These are phyloP conservation scores for Colletotrichum paranaense DNA, from an alignment of 2,329 filamentous ascomycete genomes.

Conservation along the genomic window DNA sequence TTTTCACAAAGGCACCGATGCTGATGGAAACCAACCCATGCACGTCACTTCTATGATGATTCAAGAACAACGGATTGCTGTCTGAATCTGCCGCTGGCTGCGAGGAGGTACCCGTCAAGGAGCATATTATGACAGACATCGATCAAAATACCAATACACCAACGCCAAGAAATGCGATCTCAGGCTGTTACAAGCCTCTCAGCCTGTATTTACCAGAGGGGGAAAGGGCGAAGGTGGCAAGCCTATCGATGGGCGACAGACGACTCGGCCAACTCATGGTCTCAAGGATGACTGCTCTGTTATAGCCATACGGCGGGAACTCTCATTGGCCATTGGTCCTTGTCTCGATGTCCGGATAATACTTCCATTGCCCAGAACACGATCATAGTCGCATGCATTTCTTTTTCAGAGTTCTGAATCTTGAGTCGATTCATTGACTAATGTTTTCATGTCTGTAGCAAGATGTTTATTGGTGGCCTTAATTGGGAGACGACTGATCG, in stretches of 20 bases:
- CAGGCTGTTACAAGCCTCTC: not conserved
- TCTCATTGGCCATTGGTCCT: not conserved
- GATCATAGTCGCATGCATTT: not conserved
- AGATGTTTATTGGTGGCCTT: slow-evolving; percentile 99
- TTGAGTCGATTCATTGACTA: slow-evolving; percentile 12
- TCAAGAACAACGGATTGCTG: not conserved
- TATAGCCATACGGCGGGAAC: not conserved
- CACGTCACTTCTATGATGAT: not conserved
- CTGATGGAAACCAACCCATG: not conserved
- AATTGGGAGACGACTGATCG: slow-evolving; percentile 99
- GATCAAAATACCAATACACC: not conserved
- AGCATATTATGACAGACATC: not conserved
- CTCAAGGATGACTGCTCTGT: not conserved
- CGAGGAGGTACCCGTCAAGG: not conserved
- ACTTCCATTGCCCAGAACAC: not conserved
- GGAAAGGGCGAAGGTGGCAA: not conserved
- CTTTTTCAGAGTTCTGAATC: not conserved
- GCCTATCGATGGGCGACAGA: not conserved
- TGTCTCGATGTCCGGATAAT: not conserved
- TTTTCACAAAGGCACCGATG: slow-evolving; percentile 15
- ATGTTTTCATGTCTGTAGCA: slow-evolving; percentile 67
- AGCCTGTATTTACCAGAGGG: not conserved
- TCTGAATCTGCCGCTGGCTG: not conserved
- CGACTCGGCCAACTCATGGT: not conserved
- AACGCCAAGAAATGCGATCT: not conserved